Evolutionary conservation across 805 yeast genomes (phyloP).

Genomic region (Teunomyces atbi): DNA sequence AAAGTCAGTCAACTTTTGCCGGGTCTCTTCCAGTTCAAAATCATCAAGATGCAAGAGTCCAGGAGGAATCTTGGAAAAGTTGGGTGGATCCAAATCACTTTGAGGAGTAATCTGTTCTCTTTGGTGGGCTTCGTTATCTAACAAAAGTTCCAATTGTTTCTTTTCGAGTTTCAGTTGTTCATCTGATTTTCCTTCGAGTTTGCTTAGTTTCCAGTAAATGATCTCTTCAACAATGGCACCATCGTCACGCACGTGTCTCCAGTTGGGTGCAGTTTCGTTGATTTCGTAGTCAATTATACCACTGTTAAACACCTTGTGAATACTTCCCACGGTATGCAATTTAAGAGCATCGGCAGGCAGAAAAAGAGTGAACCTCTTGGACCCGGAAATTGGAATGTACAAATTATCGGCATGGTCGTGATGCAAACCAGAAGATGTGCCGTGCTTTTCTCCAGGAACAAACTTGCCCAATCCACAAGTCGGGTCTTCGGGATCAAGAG

Average conservation of each 20-base stretch:
- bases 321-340: slow-evolving; percentile 62
- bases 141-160: slow-evolving; percentile 6
- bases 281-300: slow-evolving; percentile 66
- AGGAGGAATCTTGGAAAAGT: slow-evolving; percentile 66
- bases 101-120: slow-evolving; percentile 9
- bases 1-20: slow-evolving; percentile 28
- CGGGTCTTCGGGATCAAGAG: slow-evolving; percentile 9
- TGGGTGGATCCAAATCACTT: slow-evolving; percentile 57
- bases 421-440: slow-evolving; percentile 71
- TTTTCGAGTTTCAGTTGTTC: slow-evolving; percentile 15
- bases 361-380: slow-evolving; percentile 64
- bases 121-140: slow-evolving; percentile 11
- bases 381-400: slow-evolving; percentile 59
- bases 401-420: slow-evolving; percentile 81
- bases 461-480: slow-evolving; percentile 49
- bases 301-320: slow-evolving; percentile 50
- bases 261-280: slow-evolving; percentile 55
- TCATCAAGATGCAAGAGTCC: slow-evolving; percentile 59
- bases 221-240: slow-evolving; percentile 56
- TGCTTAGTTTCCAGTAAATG: slow-evolving; percentile 41
- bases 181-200: slow-evolving; percentile 15
- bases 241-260: slow-evolving; percentile 62
- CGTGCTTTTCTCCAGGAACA: slow-evolving; percentile 47
- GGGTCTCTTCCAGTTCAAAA: slow-evolving; percentile 27
- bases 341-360: slow-evolving; percentile 60